phyloP scores from a whole-genome alignment of 148 eudicot genomes.

The Chenopodium formosanum region DNA sequence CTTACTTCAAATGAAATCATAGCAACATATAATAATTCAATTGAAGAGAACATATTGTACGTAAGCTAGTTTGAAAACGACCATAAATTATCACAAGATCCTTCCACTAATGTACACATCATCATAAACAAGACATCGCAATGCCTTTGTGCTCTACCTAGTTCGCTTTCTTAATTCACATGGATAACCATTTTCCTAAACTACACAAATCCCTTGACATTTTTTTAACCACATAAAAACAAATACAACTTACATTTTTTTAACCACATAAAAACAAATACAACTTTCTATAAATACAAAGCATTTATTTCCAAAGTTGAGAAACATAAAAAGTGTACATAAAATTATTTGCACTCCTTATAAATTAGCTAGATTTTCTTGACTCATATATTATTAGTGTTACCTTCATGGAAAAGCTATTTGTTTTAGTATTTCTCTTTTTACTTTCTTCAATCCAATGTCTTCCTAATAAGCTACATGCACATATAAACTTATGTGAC shows the following conservation, averaged over 20 bases:
- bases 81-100: not conserved
- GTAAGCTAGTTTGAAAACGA: no score
- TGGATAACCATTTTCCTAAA: slow-evolving; percentile 16
- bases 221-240: slow-evolving; percentile 11
- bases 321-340: not conserved
- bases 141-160: not conserved
- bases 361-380: not conserved
- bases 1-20: no score
- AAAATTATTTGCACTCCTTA: not conserved
- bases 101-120: slow-evolving; percentile 14
- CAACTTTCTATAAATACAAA: slow-evolving; percentile 11
- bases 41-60: no score
- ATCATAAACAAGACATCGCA: not conserved
- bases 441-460: slow-evolving; percentile 11
- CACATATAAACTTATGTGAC: slow-evolving; percentile 32
- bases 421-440: slow-evolving; percentile 2
- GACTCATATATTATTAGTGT: not conserved
- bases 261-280: no score
- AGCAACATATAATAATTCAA: no score
- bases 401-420: not conserved
- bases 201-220: slow-evolving; percentile 6
- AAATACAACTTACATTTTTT: not conserved
- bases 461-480: slow-evolving; percentile 24
- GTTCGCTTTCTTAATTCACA: slow-evolving; percentile 17
- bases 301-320: not conserved